Percentiles rank a stretch among this genome's conserved stretches.
Evolutionary conservation across 768 basidiomycete genomes (phyloP).

Genomic region (Termitomyces bulborhizus): DNA sequence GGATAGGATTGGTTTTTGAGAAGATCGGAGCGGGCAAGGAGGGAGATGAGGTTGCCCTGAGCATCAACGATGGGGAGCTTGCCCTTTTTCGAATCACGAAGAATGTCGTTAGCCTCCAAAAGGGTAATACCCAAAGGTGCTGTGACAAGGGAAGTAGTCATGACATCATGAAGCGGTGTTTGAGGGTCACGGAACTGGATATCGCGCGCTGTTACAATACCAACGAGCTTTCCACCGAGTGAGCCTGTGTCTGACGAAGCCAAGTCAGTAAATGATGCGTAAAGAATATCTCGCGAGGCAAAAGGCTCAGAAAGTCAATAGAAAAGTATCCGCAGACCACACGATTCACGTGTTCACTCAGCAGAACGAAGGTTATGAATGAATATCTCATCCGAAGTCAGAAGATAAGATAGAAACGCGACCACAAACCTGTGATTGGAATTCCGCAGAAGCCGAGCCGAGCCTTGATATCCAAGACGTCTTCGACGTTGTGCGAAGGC

Average conservation of each 20-base stretch:
- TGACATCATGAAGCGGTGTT: slow-evolving; percentile 69
- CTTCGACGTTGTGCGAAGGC: slow-evolving; percentile 70
- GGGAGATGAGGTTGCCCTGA: slow-evolving; percentile 52
- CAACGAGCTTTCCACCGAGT: slow-evolving; percentile 87
- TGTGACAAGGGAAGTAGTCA: slow-evolving; percentile 87
- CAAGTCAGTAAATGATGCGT: slow-evolving; percentile 11
- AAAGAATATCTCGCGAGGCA: slow-evolving; percentile 5
- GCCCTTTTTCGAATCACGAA: slow-evolving; percentile 95
- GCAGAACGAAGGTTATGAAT: slow-evolving; percentile 86
- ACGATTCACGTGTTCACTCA: slow-evolving; percentile 61
- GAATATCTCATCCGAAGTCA: slow-evolving; percentile 41
- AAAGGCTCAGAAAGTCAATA: slow-evolving; percentile 30
- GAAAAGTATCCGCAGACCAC: slow-evolving; percentile 66
- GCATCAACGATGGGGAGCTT: slow-evolving; percentile 75
- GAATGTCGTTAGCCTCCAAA: slow-evolving; percentile 85
- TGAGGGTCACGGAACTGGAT: slow-evolving; percentile 80
- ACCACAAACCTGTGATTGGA: slow-evolving; percentile 85
- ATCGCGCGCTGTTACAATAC: slow-evolving; percentile 95
- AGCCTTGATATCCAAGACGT: slow-evolving; percentile 91
- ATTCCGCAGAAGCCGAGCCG: slow-evolving; percentile 93
- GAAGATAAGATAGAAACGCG: slow-evolving; percentile 3
- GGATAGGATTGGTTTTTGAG: slow-evolving; percentile 98
- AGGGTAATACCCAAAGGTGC: slow-evolving; percentile 88
- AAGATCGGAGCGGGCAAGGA: slow-evolving; percentile 94
- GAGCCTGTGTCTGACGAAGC: slow-evolving; percentile 67